phyloP scores from a whole-genome alignment of 306 rosid genomes.

The Dryas drummondii region DNA sequence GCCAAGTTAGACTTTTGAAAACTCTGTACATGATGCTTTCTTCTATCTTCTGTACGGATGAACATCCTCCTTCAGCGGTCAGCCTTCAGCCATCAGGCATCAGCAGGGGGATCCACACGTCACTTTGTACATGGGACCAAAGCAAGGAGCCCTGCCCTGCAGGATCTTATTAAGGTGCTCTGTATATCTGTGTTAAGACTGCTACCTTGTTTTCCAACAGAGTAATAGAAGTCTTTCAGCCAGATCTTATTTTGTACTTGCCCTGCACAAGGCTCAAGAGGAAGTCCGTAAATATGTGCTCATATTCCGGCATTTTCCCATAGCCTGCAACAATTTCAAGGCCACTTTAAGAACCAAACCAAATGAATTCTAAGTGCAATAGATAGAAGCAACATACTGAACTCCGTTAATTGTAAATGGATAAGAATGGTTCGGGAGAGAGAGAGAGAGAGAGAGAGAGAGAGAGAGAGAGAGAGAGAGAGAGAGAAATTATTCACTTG shows the following conservation, averaged over 20 bases:
- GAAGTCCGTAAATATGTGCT: constrained; percentile 90
- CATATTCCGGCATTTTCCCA: constrained; percentile 94
- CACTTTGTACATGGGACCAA: background rate
- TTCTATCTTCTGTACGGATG: background rate
- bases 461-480: background rate
- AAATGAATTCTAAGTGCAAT: background rate
- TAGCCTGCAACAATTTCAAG: constrained; percentile 53
- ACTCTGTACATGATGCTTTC: constrained; percentile 23
- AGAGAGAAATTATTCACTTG: constrained; percentile 24
- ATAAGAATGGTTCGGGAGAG: background rate
- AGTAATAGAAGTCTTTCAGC: constrained; percentile 28
- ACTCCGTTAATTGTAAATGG: background rate
- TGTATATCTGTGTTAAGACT: background rate
- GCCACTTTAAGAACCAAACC: background rate
- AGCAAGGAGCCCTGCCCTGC: constrained; percentile 17
- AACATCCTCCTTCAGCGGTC: background rate
- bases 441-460: background rate
- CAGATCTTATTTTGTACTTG: constrained; percentile 55
- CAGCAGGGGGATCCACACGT: constrained; percentile 18
- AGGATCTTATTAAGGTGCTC: constrained; percentile 4
- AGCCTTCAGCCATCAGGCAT: background rate
- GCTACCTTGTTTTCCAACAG: constrained; percentile 8
- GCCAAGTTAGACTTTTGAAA: constrained; percentile 16
- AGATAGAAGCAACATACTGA: background rate
- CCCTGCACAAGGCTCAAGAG: constrained; percentile 59